phyloP scores from a whole-genome alignment of 331 rosid genomes.

The Dryas integrifolia region DNA sequence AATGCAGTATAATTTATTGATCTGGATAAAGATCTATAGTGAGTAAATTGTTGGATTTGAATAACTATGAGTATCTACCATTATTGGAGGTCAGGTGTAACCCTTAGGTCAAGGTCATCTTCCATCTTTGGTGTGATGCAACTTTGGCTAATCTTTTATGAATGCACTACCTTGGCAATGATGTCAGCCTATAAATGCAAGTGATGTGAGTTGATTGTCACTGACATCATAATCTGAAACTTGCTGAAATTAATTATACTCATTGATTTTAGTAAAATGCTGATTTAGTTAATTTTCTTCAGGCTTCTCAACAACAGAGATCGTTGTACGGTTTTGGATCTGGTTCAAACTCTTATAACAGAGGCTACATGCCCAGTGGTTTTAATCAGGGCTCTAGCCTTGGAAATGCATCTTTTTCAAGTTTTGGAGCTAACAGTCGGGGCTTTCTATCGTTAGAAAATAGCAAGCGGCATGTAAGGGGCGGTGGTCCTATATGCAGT shows the following conservation, averaged over 20 bases:
- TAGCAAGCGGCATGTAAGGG: constrained; percentile 55
- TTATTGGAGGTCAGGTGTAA: neutral
- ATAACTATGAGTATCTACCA: neutral
- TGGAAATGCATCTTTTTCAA: constrained; percentile 50
- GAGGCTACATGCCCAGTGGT: constrained; percentile 53
- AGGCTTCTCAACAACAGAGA: constrained; percentile 72
- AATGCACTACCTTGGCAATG: constrained; percentile 11
- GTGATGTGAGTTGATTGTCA: neutral
- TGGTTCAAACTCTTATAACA: constrained; percentile 61
- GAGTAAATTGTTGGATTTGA: neutral
- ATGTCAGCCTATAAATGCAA: neutral
- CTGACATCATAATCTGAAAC: constrained; percentile 1
- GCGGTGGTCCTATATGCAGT: constrained; percentile 52
- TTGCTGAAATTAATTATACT: neutral
- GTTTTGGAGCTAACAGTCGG: constrained; percentile 47
- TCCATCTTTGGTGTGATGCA: constrained; percentile 10
- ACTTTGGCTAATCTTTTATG: constrained; percentile 19
- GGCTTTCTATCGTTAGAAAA: constrained; percentile 54
- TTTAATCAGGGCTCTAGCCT: constrained; percentile 52
- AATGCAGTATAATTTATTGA: neutral
- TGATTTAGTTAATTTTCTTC: constrained; percentile 24
- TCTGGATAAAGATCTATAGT: neutral
- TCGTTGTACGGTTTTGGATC: constrained; percentile 67
- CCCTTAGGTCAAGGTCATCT: neutral
- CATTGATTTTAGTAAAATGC: constrained; percentile 3